Percentiles rank a stretch among this genome's conserved stretches.
These are phyloP conservation scores for Rhodotorula glutinis DNA, from an alignment of 1,284 basidiomycete species.

Conservation along the genomic window DNA sequence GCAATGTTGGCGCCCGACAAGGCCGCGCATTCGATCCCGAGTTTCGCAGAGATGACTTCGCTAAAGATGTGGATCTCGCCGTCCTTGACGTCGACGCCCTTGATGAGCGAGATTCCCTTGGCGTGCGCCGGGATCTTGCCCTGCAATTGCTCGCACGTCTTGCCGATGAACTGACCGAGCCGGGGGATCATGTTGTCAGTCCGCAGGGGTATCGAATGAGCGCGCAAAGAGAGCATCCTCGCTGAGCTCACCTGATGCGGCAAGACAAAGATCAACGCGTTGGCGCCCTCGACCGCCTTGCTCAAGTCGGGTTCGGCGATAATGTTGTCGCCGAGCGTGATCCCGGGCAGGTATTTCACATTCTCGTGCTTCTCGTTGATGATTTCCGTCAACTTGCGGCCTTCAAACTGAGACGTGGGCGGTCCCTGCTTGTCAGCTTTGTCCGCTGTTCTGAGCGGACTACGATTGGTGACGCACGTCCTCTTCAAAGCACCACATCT, in stretches of 20 bases:
- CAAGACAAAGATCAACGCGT: slow-evolving; percentile 57
- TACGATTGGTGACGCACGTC: too few species aligned
- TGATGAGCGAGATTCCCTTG: slow-evolving; percentile 54
- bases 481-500: slow-evolving; percentile 57
- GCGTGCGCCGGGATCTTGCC: slow-evolving; percentile 51
- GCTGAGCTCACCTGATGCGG: slow-evolving; percentile 54
- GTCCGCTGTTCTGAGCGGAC: too few species aligned
- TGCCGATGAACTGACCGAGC: slow-evolving; percentile 48
- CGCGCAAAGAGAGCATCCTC: background rate
- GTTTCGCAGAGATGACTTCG: slow-evolving; percentile 55
- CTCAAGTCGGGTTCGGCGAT: slow-evolving; percentile 54
- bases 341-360: slow-evolving; percentile 57
- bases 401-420: slow-evolving; percentile 50
- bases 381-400: slow-evolving; percentile 55
- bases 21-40: slow-evolving; percentile 55
- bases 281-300: slow-evolving; percentile 56
- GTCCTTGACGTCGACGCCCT: slow-evolving; percentile 56
- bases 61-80: slow-evolving; percentile 58
- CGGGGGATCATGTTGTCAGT: too few species aligned
- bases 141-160: slow-evolving; percentile 48
- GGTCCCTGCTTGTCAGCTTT: too few species aligned
- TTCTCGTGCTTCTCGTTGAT: slow-evolving; percentile 56
- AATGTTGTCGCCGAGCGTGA: slow-evolving; percentile 55
- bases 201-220: too few species aligned
- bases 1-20: slow-evolving; percentile 60